A percentile compares a stretch with the other conserved stretches of the same genome.
These are phyloP conservation scores for Pistacia integerrima DNA, from an alignment of 345 rosid genomes.

Conservation along the genomic window DNA sequence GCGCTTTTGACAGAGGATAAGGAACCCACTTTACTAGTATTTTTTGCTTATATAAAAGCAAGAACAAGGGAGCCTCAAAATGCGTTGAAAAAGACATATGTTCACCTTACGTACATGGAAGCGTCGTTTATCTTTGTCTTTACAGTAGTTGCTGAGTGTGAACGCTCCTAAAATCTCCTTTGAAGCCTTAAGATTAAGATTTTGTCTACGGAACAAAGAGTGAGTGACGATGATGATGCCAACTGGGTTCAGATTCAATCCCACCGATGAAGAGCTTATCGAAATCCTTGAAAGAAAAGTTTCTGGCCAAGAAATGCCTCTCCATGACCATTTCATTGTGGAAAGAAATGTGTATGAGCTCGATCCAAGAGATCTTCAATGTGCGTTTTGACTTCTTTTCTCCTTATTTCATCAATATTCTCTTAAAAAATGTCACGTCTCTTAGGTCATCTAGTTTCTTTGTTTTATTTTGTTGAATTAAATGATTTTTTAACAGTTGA, in stretches of 20 bases:
- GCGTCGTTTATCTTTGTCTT: neutral
- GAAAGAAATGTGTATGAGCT: slow-evolving; percentile 19
- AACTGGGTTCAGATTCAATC: slow-evolving; percentile 30
- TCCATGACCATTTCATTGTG: slow-evolving; percentile 13
- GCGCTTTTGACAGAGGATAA: no score
- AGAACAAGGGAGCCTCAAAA: neutral
- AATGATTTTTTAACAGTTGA: no score
- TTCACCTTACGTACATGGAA: neutral
- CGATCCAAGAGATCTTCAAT: slow-evolving; percentile 26
- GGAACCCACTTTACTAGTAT: neutral
- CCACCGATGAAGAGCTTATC: slow-evolving; percentile 31
- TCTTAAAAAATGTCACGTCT: neutral
- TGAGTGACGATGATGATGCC: slow-evolving; percentile 6
- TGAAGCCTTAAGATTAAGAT: neutral
- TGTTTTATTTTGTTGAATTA: no score
- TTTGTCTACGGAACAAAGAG: slow-evolving; percentile 10
- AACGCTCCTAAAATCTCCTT: neutral
- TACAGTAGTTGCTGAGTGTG: neutral
- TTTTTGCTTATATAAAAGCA: no score
- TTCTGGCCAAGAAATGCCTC: slow-evolving; percentile 22
- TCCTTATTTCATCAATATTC: neutral
- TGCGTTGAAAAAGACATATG: neutral
- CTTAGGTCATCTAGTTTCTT: no score
- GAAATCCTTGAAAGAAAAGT: slow-evolving; percentile 21
- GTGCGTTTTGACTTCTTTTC: neutral